Conservation (phyloP, 805 yeast genomes). For the Yarrowia bubula region DNA sequence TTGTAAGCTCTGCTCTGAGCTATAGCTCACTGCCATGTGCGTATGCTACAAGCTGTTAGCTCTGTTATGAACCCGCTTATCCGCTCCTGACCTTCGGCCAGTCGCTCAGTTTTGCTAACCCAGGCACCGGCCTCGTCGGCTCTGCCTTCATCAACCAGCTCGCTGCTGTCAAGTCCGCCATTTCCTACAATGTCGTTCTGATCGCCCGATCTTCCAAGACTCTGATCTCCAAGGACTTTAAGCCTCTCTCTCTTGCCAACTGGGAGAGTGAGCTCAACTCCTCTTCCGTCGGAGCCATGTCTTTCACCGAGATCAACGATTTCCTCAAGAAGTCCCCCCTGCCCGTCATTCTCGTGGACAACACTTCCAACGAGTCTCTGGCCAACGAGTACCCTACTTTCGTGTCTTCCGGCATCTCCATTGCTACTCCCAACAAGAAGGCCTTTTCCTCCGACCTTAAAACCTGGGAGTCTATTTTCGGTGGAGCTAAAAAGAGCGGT, state of each 20-base stretch:
- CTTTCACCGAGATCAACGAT: slow-evolving; percentile 56
- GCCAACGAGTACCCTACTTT: slow-evolving; percentile 77
- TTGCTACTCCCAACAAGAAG: slow-evolving; percentile 98
- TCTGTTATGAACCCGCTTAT: no score
- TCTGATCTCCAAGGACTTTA: slow-evolving; percentile 62
- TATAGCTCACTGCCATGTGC: no score
- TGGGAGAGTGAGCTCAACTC: slow-evolving; percentile 54
- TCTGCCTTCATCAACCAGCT: slow-evolving; percentile 85
- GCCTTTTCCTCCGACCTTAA: slow-evolving; percentile 79
- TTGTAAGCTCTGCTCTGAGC: no score
- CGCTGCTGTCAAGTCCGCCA: slow-evolving; percentile 49
- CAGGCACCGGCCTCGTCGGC: slow-evolving; percentile 93
- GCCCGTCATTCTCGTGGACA: slow-evolving; percentile 87
- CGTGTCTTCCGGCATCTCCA: slow-evolving; percentile 73
- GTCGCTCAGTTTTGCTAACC: background rate
- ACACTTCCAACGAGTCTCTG: slow-evolving; percentile 80
- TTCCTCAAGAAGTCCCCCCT: slow-evolving; percentile 62
- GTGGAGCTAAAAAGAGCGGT: slow-evolving; percentile 48
- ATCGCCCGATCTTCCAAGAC: slow-evolving; percentile 76
- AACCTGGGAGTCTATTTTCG: slow-evolving; percentile 75
- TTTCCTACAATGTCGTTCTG: slow-evolving; percentile 73
- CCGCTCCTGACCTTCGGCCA: no score
- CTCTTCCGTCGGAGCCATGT: slow-evolving; percentile 49
- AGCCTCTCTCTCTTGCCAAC: slow-evolving; percentile 61
- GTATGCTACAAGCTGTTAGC: no score